Base-by-base conservation (phyloP, 805 yeast species). In the Pichia cabralensis region DNA sequence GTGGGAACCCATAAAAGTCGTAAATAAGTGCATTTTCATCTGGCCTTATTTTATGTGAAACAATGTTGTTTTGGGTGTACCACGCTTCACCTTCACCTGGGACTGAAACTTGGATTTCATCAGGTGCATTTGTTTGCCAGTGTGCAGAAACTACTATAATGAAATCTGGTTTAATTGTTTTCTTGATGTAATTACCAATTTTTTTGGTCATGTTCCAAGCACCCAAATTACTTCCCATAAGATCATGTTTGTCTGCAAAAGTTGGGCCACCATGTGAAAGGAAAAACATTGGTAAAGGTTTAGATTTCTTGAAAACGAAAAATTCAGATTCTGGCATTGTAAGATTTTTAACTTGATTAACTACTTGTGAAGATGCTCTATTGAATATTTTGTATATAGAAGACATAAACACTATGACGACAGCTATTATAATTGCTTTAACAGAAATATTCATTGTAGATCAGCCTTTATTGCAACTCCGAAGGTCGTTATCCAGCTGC, bases 211-310 rank as follows among this genome's bases (percentile, higher is more conserved):
- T 59, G 17, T 63, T 59, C 62, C 69, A 79, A 0, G 89, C 88
- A 5, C 83, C 83, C 3, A 35, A 33, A 37, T 70, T 65, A 24
- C 79, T 71, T 14, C 74, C 74, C 31, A 61, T 56, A 16, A 56
- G 61, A 32, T 61, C 67, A n/a, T 63, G 56, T 23, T 61, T 52
- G 46, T 78, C 76, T 64, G 80, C 71, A 52, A 82, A 80, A 1
- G 81, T 74, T 7, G 94, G 94, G 1, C 88, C 92, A 7, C 94
- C 94, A 56, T 82, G 94, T n/a, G 84, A 74, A 28, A 80, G 50
- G 53, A 81, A 83, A 50, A 59, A 79, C 1, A 75, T 69, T 6
- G 92, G 89, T 19, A 50, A 32, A 8, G 55, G 43, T 42, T 49
- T 28, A 2, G 49, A 36, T 22, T 42, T 33, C 8, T 38, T 42